Evolutionary conservation across 495 filamentous ascomycete genomes (phyloP).

Genomic region (Aspergillus cavernicola): DNA sequence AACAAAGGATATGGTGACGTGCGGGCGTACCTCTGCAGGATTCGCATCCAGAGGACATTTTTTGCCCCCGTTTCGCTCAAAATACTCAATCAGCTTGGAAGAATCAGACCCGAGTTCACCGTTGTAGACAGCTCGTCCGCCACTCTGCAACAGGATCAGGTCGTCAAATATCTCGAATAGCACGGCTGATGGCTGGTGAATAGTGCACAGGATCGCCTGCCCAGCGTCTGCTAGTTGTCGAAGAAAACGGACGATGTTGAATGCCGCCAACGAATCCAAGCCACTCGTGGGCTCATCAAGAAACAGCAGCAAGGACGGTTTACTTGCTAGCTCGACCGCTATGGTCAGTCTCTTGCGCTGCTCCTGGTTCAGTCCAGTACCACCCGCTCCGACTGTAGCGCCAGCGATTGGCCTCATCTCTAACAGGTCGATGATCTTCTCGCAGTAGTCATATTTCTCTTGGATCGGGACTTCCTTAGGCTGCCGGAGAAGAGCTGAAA

Average conservation of each 20-base stretch:
- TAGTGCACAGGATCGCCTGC: constrained; percentile 72
- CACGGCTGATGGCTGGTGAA: constrained; percentile 74
- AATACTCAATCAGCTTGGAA: constrained; percentile 55
- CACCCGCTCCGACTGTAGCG: constrained; percentile 51
- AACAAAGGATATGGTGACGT: neutral
- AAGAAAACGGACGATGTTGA: constrained; percentile 62
- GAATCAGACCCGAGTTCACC: constrained; percentile 57
- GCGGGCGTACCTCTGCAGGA: constrained; percentile 51
- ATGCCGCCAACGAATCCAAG: constrained; percentile 63
- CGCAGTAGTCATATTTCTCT: constrained; percentile 62
- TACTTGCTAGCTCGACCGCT: constrained; percentile 65
- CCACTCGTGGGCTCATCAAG: constrained; percentile 77
- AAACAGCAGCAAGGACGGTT: constrained; percentile 65
- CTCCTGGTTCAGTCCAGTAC: constrained; percentile 55
- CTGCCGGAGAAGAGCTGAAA: constrained; percentile 58
- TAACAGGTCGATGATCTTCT: constrained; percentile 56
- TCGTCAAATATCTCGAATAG: constrained; percentile 74
- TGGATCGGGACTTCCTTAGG: constrained; percentile 49
- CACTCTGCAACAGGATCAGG: constrained; percentile 63
- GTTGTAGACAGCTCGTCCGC: constrained; percentile 70
- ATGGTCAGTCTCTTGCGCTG: constrained; percentile 65
- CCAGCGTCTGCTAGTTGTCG: constrained; percentile 63
- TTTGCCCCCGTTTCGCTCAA: constrained; percentile 59
- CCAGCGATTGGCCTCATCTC: constrained; percentile 58
- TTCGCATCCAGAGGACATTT: constrained; percentile 54